Conservation (phyloP, 805 yeast genomes). For the Saccharomycopsis sp. region DNA sequence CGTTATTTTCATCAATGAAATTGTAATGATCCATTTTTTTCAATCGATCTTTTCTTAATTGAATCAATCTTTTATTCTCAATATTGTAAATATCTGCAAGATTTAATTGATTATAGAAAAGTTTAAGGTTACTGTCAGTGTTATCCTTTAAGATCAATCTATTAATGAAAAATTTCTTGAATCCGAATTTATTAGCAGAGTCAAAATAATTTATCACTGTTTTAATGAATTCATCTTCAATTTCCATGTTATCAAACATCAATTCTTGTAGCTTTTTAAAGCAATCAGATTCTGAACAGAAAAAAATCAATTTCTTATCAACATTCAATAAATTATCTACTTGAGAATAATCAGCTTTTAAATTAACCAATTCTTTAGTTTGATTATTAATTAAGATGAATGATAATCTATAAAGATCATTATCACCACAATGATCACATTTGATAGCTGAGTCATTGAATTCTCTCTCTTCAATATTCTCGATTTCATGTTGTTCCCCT, state of each 20-base stretch:
- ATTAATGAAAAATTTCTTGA: slow-evolving; percentile 16
- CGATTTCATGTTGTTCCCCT: not conserved
- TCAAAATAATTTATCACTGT: slow-evolving; percentile 14
- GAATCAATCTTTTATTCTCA: slow-evolving; percentile 8
- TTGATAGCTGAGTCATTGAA: slow-evolving; percentile 10
- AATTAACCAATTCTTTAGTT: slow-evolving; percentile 18
- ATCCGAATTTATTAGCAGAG: slow-evolving; percentile 11
- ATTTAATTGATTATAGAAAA: slow-evolving; percentile 9
- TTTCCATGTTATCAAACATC: slow-evolving; percentile 17
- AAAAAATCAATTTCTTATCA: slow-evolving; percentile 18
- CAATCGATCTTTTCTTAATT: slow-evolving; percentile 6
- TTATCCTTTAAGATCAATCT: slow-evolving; percentile 15
- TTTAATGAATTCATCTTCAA: slow-evolving; percentile 19
- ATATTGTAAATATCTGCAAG: slow-evolving; percentile 9
- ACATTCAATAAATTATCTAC: slow-evolving; percentile 7
- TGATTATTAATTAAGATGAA: slow-evolving; percentile 15
- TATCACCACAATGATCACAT: slow-evolving; percentile 11
- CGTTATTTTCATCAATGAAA: slow-evolving; percentile 16
- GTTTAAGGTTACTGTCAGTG: slow-evolving; percentile 5
- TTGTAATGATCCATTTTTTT: slow-evolving; percentile 19
- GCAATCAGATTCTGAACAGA: slow-evolving; percentile 13
- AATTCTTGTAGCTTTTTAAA: slow-evolving; percentile 6
- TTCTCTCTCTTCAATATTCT: not conserved
- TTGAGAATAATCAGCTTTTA: slow-evolving; percentile 13
- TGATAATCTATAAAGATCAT: slow-evolving; percentile 5